Percentiles rank a stretch among this genome's conserved stretches.
phyloP scores from a whole-genome alignment of 2,329 filamentous ascomycete species.

The Cytospora piceicola region DNA sequence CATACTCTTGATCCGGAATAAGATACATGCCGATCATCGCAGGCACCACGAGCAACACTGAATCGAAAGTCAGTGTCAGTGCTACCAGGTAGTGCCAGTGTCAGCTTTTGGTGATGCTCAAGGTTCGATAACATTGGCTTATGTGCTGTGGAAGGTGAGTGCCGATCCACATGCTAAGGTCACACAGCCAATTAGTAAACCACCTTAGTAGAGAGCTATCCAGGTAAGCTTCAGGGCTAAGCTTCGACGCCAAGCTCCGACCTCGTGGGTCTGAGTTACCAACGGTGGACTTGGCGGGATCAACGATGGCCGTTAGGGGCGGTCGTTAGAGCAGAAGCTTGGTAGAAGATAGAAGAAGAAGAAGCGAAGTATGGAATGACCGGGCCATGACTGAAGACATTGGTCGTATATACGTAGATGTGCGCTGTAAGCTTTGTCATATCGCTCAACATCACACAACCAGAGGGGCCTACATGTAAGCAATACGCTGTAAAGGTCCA shows the following conservation, averaged over 20 bases:
- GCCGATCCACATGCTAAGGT: background rate
- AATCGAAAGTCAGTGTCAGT: no score
- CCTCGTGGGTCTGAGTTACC: constrained; percentile 17
- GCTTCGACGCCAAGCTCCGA: background rate
- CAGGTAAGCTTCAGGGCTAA: constrained; percentile 18
- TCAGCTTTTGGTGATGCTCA: no score
- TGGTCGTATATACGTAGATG: background rate
- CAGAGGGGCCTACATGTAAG: no score
- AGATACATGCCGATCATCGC: no score
- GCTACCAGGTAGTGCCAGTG: no score
- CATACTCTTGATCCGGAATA: background rate
- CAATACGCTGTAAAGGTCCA: no score
- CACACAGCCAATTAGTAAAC: background rate
- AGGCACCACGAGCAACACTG: no score
- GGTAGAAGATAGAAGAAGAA: no score
- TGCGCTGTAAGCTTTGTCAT: no score
- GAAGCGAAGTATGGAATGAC: background rate
- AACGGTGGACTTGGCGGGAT: constrained; percentile 21
- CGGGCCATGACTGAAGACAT: background rate
- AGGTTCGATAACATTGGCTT: background rate
- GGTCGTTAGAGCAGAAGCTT: background rate
- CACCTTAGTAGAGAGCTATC: constrained; percentile 7
- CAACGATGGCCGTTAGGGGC: constrained; percentile 4
- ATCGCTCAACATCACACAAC: no score
- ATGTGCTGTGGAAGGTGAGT: constrained; percentile 3